A percentile compares a stretch with the other conserved stretches of the same genome.
These are phyloP conservation scores for Pseudogymnoascus sp. DNA, from an alignment of 2,329 filamentous ascomycete genomes.

Conservation along the genomic window DNA sequence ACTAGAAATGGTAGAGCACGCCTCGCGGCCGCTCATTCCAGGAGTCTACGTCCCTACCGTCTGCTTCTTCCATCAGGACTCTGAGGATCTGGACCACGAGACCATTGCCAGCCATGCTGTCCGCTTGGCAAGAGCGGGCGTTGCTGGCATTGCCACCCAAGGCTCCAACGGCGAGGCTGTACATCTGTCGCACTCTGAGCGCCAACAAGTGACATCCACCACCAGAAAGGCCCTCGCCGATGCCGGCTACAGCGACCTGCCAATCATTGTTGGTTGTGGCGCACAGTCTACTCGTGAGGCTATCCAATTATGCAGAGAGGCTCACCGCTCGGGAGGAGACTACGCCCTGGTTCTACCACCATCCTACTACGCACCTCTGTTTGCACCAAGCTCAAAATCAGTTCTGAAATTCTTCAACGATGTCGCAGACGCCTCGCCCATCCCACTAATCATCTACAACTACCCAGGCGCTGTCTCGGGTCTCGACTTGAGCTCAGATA, in stretches of 20 bases:
- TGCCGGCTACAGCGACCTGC: conserved; percentile 49
- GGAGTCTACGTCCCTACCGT: conserved; percentile 68
- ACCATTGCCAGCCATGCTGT: conserved; percentile 44
- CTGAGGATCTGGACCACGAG: conserved; percentile 59
- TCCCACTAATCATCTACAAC: conserved; percentile 81
- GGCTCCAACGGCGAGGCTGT: conserved; percentile 61
- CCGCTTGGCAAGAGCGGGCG: conserved; percentile 49
- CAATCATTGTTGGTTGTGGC: conserved; percentile 60
- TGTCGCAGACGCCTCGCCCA: conserved; percentile 59
- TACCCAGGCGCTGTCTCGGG: conserved; percentile 82
- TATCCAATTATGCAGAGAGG: conserved; percentile 56
- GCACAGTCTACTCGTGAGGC: conserved; percentile 60
- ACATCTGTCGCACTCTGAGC: conserved; percentile 55
- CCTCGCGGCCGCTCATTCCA: conserved; percentile 35
- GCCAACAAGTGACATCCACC: conserved; percentile 50
- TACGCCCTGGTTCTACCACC: conserved; percentile 62
- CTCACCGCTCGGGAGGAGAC: conserved; percentile 55
- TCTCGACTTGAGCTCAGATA: conserved; percentile 82
- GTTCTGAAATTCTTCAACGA: conserved; percentile 53
- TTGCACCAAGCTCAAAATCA: conserved; percentile 47
- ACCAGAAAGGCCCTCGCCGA: conserved; percentile 54
- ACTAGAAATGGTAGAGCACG: conserved; percentile 24
- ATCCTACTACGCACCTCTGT: conserved; percentile 56
- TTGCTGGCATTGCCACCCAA: conserved; percentile 53
- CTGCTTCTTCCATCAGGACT: conserved; percentile 61